Base-by-base conservation (phyloP, 2,329 filamentous ascomycete genomes). In the Xylaria multiplex region DNA sequence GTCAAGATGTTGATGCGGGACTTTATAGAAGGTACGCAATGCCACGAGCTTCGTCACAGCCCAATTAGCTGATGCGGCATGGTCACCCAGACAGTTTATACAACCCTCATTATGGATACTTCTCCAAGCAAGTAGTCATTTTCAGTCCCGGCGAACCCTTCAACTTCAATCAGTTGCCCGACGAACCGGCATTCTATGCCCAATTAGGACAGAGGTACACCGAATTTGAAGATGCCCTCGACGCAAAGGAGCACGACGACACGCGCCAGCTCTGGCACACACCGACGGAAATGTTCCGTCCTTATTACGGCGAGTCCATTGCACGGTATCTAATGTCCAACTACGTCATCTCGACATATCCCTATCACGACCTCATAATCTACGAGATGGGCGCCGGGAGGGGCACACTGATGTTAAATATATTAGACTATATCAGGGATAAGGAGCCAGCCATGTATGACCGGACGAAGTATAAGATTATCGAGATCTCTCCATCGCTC, bases 371-470 rank as follows among this genome's bases (percentile, higher is more conserved):
- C 80, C 87, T 99, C 59, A 92, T 97, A 74, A 96, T 99, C 78
- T 99, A 97, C 85, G 96, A 99, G 79, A 97, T 99, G 91, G 96
- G 96, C 59, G 96, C 96, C 45, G 96, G 96, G 73, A 95, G 97
- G 74, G 96, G 96, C 69, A 99, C 96, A 0, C 87, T 99, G 77
- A 99, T 99, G 96, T 86, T 96, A 77, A 99, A 99, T 79, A 94
- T 99, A 64, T 86, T 99, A 68, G 95, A 99, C 83, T 97, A 96
- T 79, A 97, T 99, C 78, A 92, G 94, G 69, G 90, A 92, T 70
- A 86, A 90, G 50, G 92, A 98, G 74, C 93, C 94, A 0, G 91
- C 94, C 70, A 95, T 99, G 37, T 99, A 99, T 80, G 91, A 92
- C 73, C 90, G 96, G 65, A 99, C 96, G 5, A 91, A 93, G 75